Base-by-base conservation (phyloP, 306 rosid species). In the Malus sylvestris region DNA sequence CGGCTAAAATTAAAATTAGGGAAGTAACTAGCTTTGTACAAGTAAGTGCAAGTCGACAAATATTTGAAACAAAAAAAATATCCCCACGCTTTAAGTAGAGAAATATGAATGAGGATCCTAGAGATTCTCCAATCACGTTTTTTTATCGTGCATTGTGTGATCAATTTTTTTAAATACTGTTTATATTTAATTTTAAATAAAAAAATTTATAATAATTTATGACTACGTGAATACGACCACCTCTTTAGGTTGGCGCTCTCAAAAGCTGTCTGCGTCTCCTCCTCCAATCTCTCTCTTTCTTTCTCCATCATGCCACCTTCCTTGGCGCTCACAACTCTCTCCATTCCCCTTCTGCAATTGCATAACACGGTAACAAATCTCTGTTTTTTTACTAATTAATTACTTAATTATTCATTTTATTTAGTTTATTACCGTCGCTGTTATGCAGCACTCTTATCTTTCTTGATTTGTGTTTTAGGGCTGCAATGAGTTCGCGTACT, bases 401-500 rank as follows among this genome's bases (percentile, higher is more conserved):
- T n/a, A 52, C 20, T 18, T 57, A 57, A 19, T n/a, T 58, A n/a
- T 22, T 10, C 29, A 10, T n/a, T 58, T n/a, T 25, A 20, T 58
- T 58, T 38, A 38, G 10, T 38, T 38, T 38, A 38, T 38, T 38
- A 7, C 42, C 9, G 42, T 38, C 42, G 42, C 42, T 38, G 42
- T 2, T 38, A 1, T 38, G 9, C 42, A 38, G 42, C 10, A 38
- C 42, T n/a, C 62, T 58, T 58, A 58, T 58, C 29, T 58, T 22
- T 23, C 4, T 16, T 78, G 35, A 75, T 73, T 55, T 42, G 20
- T 60, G 23, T 59, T 42, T 12, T 32, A 44, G 76, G 66, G 80
- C n/a, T 49, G 64, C 60, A 51, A 58, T 80, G 16, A 79, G 12
- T 79, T 82, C 53, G 71, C 76, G 6, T 46, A 57, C 58, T 79